phyloP scores from a whole-genome alignment of 2,329 filamentous ascomycete species.

The Xylariaceae sp. region DNA sequence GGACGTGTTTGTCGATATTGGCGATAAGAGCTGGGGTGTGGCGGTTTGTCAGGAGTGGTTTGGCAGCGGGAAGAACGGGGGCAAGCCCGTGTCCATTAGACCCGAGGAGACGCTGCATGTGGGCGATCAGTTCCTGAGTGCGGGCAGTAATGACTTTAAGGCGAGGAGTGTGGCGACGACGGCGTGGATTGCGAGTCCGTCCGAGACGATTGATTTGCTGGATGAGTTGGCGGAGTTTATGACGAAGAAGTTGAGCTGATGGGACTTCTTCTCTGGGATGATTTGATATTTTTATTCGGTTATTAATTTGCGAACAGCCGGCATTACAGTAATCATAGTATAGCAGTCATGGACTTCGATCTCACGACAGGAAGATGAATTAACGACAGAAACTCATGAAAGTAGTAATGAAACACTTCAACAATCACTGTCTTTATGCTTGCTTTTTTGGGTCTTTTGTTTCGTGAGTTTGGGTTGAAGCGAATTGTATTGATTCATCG shows the following conservation, averaged over 20 bases:
- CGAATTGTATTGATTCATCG: too few relatives aligned
- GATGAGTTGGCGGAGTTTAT: slow-evolving; percentile 69
- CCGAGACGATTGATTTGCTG: slow-evolving; percentile 82
- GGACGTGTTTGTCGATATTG: slow-evolving; percentile 97
- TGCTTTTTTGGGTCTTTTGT: too few relatives aligned
- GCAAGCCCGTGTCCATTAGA: slow-evolving; percentile 43
- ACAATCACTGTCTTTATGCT: too few relatives aligned
- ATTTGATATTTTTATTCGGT: background rate
- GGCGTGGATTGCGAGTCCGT: slow-evolving; percentile 91
- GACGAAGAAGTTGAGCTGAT: slow-evolving; percentile 38
- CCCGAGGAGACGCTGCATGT: slow-evolving; percentile 84
- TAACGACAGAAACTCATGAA: too few relatives aligned
- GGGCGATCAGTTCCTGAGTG: slow-evolving; percentile 93
- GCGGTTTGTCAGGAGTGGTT: slow-evolving; percentile 89
- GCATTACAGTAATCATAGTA: too few relatives aligned
- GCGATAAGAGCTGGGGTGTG: slow-evolving; percentile 96
- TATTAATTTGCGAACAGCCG: background rate
- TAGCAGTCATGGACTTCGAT: too few relatives aligned
- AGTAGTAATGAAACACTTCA: too few relatives aligned
- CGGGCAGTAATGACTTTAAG: slow-evolving; percentile 96
- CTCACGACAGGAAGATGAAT: too few relatives aligned
- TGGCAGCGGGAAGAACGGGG: slow-evolving; percentile 44
- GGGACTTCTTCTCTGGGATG: background rate
- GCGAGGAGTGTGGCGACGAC: slow-evolving; percentile 86
- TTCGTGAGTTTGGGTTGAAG: too few relatives aligned